These are phyloP conservation scores for Sambucus nigra DNA, from an alignment of 129 eudicot genomes.

Conservation along the genomic window DNA sequence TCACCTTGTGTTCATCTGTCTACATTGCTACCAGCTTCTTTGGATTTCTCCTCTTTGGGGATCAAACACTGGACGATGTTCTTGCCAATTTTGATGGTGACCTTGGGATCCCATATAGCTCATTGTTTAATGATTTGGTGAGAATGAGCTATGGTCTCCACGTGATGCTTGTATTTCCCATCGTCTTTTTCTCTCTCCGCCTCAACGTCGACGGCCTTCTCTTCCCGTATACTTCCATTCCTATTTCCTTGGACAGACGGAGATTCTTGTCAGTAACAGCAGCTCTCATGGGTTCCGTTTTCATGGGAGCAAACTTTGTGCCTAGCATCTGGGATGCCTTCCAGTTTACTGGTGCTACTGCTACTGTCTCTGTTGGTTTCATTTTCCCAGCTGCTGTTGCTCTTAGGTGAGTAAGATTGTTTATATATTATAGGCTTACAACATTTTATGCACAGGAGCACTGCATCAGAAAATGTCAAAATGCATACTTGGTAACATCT, in stretches of 20 bases:
- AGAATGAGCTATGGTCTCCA: conserved; percentile 82
- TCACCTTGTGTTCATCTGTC: conserved; percentile 56
- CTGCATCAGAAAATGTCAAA: background rate
- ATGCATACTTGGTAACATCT: background rate
- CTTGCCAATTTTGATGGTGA: conserved; percentile 95
- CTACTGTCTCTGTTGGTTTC: conserved; percentile 60
- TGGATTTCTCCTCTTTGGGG: conserved; percentile 75
- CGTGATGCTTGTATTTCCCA: conserved; percentile 87
- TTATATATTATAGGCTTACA: background rate
- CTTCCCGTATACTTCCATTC: conserved; percentile 56
- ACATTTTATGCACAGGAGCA: background rate
- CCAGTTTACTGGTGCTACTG: conserved; percentile 94
- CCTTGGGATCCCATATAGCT: conserved; percentile 68
- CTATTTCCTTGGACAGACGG: conserved; percentile 51
- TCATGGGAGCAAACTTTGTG: conserved; percentile 77
- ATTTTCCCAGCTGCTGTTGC: conserved; percentile 86
- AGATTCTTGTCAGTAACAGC: conserved; percentile 57
- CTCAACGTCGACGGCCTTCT: conserved; percentile 75
- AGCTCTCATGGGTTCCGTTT: conserved; percentile 55
- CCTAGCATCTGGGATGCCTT: conserved; percentile 97
- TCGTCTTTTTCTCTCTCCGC: conserved; percentile 78
- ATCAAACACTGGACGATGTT: conserved; percentile 69
- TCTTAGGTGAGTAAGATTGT: conserved; percentile 48
- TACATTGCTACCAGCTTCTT: conserved; percentile 82
- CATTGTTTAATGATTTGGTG: conserved; percentile 63